Base-by-base conservation (phyloP, 305 asterid genomes). In the Withania somnifera region DNA sequence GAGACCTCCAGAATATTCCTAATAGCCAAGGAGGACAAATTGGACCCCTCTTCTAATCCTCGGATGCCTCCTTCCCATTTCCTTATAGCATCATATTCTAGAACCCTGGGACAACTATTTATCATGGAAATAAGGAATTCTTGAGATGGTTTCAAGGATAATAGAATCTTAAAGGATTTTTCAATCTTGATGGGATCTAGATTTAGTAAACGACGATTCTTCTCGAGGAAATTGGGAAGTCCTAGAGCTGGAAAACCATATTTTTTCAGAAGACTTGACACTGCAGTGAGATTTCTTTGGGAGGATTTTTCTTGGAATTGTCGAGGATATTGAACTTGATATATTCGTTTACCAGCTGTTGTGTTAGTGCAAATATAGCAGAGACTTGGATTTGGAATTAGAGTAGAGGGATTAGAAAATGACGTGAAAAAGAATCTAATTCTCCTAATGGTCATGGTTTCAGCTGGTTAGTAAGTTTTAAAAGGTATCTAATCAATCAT, bases 61-160 rank as follows among this genome's bases (percentile, higher is more conserved):
- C 47, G 63, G 77, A 88, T 42, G 64, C 86, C 88, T 81, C 34
- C 34, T 79, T 67, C 84, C 98, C 98, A 94, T 34, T 89, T 92
- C 71, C 79, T 84, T 84, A 91, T 80, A 87, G 89, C 89, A 7
- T 89, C 88, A 24, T 86, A 80, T 3, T 91, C 90, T 15, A 92
- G 84, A 54, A 90, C 84, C 57, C 91, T 81, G 81, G 97, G 98
- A 83, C 93, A 94, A 42, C 87, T 84, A 71, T 80, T 81, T 26
- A 92, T 89, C 1, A 89, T 84, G 20, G 93, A 91, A 84, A 90
- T 81, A 45, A 94, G 90, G 83, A 91, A 90, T 47, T 90, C 91
- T 17, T 64, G 89, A 40, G 91, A 88, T 52, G 92, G 88, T 15
- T 84, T 89, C 47, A 93, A 26, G 53, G 91, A 88, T 61, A 80